Evolutionary conservation across 2,329 filamentous ascomycete species (phyloP).

Genomic region (Coniella lustricola): DNA sequence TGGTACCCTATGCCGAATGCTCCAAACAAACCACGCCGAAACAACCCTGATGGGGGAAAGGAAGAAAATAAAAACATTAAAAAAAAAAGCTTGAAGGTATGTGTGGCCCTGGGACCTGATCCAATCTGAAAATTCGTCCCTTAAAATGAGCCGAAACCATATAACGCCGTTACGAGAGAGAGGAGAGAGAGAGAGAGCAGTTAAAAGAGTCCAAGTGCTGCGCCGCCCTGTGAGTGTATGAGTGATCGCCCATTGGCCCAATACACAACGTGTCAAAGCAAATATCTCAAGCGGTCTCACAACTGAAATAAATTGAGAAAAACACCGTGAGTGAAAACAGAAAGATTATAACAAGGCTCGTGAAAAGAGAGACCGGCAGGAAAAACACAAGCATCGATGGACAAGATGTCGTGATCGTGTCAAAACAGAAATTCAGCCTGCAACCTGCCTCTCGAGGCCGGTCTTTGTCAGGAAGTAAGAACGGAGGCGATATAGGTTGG

Average conservation of each 20-base stretch:
- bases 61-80: not conserved
- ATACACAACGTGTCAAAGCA: not conserved
- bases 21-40: no score
- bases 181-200: not conserved
- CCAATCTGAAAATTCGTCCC: constrained; percentile 3
- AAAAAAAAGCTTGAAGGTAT: no score
- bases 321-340: no score
- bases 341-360: not conserved
- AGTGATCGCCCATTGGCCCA: not conserved
- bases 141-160: not conserved
- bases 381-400: not conserved
- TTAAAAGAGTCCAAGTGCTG: not conserved
- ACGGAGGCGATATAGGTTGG: not conserved
- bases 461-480: not conserved
- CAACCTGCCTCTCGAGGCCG: not conserved
- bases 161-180: not conserved
- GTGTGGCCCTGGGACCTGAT: constrained; percentile 4
- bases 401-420: not conserved
- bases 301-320: constrained; percentile 1
- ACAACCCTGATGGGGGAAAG: not conserved
- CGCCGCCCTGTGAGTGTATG: not conserved
- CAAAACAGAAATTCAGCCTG: not conserved
- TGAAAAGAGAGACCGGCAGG: not conserved
- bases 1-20: no score
- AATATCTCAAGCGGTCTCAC: not conserved